Percentiles rank a stretch among this genome's conserved stretches.
phyloP scores from a whole-genome alignment of 805 yeast genomes.

The Isabelozyma pseudorhagii region DNA sequence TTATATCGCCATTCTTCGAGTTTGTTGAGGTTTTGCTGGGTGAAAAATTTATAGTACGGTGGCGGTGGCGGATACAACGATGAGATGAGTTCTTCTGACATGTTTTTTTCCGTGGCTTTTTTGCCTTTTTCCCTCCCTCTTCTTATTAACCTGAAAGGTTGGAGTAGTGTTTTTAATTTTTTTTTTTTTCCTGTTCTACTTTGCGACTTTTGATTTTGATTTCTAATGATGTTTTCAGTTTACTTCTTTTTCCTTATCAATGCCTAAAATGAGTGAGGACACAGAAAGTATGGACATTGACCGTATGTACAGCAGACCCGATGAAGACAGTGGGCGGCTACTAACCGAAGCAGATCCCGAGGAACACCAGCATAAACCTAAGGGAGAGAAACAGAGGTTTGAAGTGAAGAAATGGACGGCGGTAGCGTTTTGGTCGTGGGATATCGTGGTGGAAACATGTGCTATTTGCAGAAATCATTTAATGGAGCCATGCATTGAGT shows the following conservation, averaged over 20 bases:
- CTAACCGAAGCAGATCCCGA: constrained; percentile 7
- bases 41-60: constrained; percentile 70
- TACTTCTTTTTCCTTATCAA: neutral
- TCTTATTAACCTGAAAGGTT: neutral
- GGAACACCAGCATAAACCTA: constrained; percentile 19
- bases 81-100: constrained; percentile 42
- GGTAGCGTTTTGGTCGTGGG: constrained; percentile 99
- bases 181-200: too few relatives aligned
- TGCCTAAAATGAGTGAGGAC: constrained; percentile 12
- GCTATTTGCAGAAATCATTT: constrained; percentile 97
- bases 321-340: constrained; percentile 12
- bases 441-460: constrained; percentile 90
- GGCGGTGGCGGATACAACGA: constrained; percentile 96
- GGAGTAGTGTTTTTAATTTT: neutral
- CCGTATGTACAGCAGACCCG: constrained; percentile 10
- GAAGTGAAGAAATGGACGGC: constrained; percentile 98
- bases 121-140: neutral
- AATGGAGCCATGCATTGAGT: constrained; percentile 97
- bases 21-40: constrained; percentile 58
- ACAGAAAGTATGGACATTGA: constrained; percentile 32
- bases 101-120: neutral
- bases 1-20: constrained; percentile 25
- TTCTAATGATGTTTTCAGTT: neutral
- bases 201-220: neutral
- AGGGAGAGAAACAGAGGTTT: constrained; percentile 58